These are phyloP conservation scores for Neurospora crassa DNA, from an alignment of 2,329 filamentous ascomycete species.

Conservation along the genomic window DNA sequence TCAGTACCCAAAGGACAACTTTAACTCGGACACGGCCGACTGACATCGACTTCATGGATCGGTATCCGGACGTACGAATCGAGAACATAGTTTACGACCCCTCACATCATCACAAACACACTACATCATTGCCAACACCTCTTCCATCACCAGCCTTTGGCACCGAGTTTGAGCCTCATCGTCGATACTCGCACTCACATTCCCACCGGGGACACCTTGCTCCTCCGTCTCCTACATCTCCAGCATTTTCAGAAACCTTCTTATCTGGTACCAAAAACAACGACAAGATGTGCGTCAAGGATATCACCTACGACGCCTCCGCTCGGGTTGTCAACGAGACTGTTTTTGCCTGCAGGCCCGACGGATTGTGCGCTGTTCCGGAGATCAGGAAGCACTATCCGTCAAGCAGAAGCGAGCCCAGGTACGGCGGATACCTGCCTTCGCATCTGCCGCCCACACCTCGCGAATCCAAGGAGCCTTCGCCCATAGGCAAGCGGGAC, in stretches of 20 bases:
- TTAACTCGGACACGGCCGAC: slow-evolving; percentile 27
- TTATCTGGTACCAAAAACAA: slow-evolving; percentile 7
- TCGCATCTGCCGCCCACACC: slow-evolving; percentile 10
- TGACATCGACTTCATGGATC: slow-evolving; percentile 18
- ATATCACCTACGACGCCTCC: slow-evolving; percentile 22
- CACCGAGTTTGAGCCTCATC: neutral
- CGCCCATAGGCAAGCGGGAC: slow-evolving; percentile 14
- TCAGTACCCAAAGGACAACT: slow-evolving; percentile 17
- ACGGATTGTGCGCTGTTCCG: neutral
- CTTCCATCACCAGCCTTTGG: neutral
- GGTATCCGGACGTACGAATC: slow-evolving; percentile 6
- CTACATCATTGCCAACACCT: neutral
- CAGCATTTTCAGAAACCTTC: neutral
- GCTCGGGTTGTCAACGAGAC: slow-evolving; percentile 8
- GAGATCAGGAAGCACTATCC: neutral
- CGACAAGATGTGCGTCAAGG: slow-evolving; percentile 25
- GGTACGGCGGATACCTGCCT: slow-evolving; percentile 8
- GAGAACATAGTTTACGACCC: slow-evolving; percentile 8
- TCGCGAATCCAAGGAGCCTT: slow-evolving; percentile 18
- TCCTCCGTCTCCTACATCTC: neutral
- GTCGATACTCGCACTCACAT: slow-evolving; percentile 1
- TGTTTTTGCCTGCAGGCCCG: neutral
- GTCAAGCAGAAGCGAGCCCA: neutral
- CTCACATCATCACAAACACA: slow-evolving; percentile 3
- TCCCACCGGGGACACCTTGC: neutral